Percentiles rank a stretch among this genome's conserved stretches.
Conservation (phyloP, 2,329 filamentous ascomycete genomes). For the Xylaria sp. region DNA sequence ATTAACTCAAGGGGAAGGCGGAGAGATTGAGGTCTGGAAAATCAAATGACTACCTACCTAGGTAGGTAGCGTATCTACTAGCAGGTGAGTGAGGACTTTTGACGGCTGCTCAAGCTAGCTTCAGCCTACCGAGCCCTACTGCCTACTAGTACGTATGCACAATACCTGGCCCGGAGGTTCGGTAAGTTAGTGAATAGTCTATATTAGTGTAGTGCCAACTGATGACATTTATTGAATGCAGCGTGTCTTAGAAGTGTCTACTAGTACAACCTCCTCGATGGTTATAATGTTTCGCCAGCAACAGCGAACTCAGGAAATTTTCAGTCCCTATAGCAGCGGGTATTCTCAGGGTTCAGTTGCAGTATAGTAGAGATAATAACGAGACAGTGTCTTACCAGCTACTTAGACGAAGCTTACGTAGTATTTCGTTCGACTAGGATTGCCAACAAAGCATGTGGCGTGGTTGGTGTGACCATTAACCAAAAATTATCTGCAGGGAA, state of each 20-base stretch:
- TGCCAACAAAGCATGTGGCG: slow-evolving; percentile 25
- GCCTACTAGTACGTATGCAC: no score
- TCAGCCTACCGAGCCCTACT: background rate
- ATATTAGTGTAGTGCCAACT: background rate
- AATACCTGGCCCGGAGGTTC: no score
- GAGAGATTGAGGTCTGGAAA: background rate
- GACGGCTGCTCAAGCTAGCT: background rate
- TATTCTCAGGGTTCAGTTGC: slow-evolving; percentile 10
- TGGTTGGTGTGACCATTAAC: slow-evolving; percentile 3
- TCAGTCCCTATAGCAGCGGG: background rate
- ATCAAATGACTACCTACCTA: background rate
- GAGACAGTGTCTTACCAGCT: background rate
- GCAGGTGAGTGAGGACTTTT: background rate
- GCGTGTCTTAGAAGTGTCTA: no score
- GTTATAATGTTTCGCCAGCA: background rate
- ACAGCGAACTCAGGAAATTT: background rate
- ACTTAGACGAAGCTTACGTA: background rate
- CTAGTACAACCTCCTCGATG: no score
- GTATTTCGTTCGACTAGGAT: slow-evolving; percentile 1
- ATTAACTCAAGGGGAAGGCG: slow-evolving; percentile 3
- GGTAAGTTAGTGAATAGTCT: no score
- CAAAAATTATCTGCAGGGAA: background rate
- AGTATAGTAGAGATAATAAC: background rate
- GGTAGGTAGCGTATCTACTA: background rate
- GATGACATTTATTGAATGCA: background rate